Conservation (phyloP, 768 basidiomycete genomes). For the Pilatotrama ljubarskyi region DNA sequence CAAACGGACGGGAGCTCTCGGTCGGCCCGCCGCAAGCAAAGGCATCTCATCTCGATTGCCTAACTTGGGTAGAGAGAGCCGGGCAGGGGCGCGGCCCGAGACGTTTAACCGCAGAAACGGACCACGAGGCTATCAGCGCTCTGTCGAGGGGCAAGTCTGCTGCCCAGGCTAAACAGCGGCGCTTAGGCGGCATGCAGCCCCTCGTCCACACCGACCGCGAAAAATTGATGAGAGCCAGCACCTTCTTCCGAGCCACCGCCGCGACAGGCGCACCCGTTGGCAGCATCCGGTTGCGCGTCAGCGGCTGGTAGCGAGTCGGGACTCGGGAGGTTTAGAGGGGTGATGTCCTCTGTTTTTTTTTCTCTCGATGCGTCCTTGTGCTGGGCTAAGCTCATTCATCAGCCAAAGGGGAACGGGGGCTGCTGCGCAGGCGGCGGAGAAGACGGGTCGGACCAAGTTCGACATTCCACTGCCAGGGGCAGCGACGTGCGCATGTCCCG, state of each 20-base stretch:
- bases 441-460: not conserved
- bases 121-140: constrained; percentile 18
- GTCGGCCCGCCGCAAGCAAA: not conserved
- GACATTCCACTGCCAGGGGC: too few species aligned
- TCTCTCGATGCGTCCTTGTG: not conserved
- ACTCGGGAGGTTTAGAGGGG: not conserved
- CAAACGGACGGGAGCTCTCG: too few species aligned
- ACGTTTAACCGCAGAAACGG: constrained; percentile 8
- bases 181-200: constrained; percentile 2
- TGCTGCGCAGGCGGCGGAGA: not conserved
- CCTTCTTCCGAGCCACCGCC: constrained; percentile 10
- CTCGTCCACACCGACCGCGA: not conserved
- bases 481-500: not conserved
- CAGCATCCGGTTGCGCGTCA: not conserved
- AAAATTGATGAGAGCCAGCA: constrained; percentile 2
- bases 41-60: not conserved
- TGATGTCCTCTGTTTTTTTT: not conserved
- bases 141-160: not conserved
- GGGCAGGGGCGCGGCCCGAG: not conserved
- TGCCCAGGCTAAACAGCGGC: constrained; percentile 7
- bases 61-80: not conserved
- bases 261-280: not conserved
- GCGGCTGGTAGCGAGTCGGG: not conserved
- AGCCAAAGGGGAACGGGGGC: not conserved
- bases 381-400: constrained; percentile 1